Percentiles rank a stretch among this genome's conserved stretches.
Conservation (phyloP, 2,329 filamentous ascomycete genomes). For the Fusarium circinatum region DNA sequence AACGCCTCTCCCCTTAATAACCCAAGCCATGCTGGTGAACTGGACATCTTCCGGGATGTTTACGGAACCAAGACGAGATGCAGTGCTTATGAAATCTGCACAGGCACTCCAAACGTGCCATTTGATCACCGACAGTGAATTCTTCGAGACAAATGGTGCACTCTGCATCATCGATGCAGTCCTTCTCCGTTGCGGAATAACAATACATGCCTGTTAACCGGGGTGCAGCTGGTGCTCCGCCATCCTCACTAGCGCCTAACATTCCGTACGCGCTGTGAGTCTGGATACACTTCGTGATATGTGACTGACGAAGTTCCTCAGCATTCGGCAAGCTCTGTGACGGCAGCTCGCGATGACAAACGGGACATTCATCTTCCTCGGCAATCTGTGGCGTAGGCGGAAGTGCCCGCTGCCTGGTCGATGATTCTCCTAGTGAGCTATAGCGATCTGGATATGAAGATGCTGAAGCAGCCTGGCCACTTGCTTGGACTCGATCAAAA, state of each 20-base stretch:
- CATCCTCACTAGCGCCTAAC: constrained; percentile 42
- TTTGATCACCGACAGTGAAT: constrained; percentile 68
- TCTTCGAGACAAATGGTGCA: constrained; percentile 76
- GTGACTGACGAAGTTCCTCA: constrained; percentile 65
- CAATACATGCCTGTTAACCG: constrained; percentile 70
- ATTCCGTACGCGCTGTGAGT: constrained; percentile 62
- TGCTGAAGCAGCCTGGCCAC: constrained; percentile 47
- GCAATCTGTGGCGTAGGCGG: constrained; percentile 62
- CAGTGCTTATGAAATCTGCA: constrained; percentile 72
- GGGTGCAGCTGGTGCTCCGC: constrained; percentile 47
- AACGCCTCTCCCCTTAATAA: constrained; percentile 48
- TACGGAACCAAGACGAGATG: constrained; percentile 71
- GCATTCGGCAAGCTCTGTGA: constrained; percentile 63
- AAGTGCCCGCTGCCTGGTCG: constrained; percentile 52
- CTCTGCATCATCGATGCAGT: constrained; percentile 74
- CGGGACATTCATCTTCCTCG: constrained; percentile 83
- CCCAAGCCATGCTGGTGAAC: constrained; percentile 73
- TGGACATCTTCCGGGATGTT: constrained; percentile 71
- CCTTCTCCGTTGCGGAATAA: constrained; percentile 73
- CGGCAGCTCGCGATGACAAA: constrained; percentile 79
- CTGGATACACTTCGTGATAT: constrained; percentile 68
- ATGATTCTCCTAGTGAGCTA: constrained; percentile 47
- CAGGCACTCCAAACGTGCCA: constrained; percentile 74
- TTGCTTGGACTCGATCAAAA: constrained; percentile 54
- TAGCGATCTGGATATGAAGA: constrained; percentile 48